phyloP scores from a whole-genome alignment of 1,139 yeast genomes.

The Saccharomyces hybrid region DNA sequence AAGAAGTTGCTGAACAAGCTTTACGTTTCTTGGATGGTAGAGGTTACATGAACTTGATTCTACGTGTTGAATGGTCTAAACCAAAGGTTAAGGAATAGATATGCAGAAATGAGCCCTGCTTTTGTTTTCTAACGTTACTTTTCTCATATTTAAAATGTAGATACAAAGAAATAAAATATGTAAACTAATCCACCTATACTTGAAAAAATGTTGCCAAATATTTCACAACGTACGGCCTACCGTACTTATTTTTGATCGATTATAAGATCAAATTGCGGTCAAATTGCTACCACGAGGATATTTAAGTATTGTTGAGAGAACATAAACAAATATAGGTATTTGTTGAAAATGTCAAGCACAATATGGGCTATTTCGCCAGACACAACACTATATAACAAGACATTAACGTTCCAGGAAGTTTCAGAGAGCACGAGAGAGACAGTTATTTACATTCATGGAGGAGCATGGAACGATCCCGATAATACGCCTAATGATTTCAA shows the following conservation, averaged over 20 bases:
- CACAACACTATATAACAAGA: slow-evolving; percentile 8
- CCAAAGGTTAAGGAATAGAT: slow-evolving; percentile 27
- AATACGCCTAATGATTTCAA: slow-evolving; percentile 54
- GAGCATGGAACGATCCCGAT: slow-evolving; percentile 75
- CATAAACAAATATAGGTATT: background rate
- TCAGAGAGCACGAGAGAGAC: slow-evolving; percentile 11
- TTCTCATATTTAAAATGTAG: slow-evolving; percentile 2
- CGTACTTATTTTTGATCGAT: background rate
- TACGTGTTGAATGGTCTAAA: slow-evolving; percentile 61
- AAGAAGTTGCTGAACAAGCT: slow-evolving; percentile 67
- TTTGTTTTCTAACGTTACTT: slow-evolving; percentile 8
- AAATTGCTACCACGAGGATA: background rate
- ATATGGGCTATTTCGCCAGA: background rate
- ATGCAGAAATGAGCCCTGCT: slow-evolving; percentile 5
- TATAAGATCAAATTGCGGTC: background rate
- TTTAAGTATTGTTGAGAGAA: background rate
- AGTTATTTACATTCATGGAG: slow-evolving; percentile 66
- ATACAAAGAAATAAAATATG: background rate
- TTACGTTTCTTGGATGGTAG: slow-evolving; percentile 74
- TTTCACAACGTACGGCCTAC: background rate
- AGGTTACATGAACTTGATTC: slow-evolving; percentile 87
- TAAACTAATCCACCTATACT: background rate
- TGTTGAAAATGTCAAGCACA: background rate
- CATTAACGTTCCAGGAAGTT: slow-evolving; percentile 9
- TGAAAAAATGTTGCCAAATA: background rate